Base-by-base conservation (phyloP, 495 filamentous ascomycete species). In the Penicillium riverlandense region DNA sequence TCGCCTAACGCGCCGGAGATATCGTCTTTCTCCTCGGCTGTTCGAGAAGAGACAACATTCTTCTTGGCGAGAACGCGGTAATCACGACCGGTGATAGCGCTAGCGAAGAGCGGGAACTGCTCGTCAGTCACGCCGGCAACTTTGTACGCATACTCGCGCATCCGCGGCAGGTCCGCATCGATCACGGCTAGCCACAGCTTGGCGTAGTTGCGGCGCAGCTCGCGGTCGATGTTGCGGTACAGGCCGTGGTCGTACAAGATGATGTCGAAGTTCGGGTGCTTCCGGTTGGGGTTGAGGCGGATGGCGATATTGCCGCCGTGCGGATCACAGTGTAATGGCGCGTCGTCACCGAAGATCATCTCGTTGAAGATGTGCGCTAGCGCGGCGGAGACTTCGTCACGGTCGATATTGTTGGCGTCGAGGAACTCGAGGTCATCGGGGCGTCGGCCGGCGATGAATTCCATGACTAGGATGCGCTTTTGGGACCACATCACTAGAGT, bases 161-260 rank as follows among this genome's bases (percentile, higher is more conserved):
- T 96, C 13, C 70, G 70, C 2, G 73, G 63, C 57, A 94, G 81
- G 48, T 97, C 85, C 0, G 83, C 82, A 49, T 97, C 86, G 41
- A 99, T 85, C 11, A 99, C 86, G 1, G 94, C 89, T 1, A 99
- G 78, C 94, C 94, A 99, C 53, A 99, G 80, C 66, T 97, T 95
- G 34, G 94, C 94, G 60, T 99, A 99, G 38, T 83, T 85, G 8
- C 89, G 79, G 40, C 87, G 83, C 3, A 96, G 65, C 7, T 81
- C 65, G 27, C 73, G 69, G 9, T 90, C 87, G 49, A 99, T 97
- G 54, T 90, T 87, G 34, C 94, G 85, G 65, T 99, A 99, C 4
- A 99, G 72, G 1, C 94, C 94, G 63, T 99, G 94, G 55, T 99
- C 94, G 61, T 95, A 96, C n/a, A 98, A 77, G 48, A 99, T 85